Base-by-base conservation (phyloP, 495 filamentous ascomycete genomes). In the Aspergillus sclerotiicarbonarius region DNA sequence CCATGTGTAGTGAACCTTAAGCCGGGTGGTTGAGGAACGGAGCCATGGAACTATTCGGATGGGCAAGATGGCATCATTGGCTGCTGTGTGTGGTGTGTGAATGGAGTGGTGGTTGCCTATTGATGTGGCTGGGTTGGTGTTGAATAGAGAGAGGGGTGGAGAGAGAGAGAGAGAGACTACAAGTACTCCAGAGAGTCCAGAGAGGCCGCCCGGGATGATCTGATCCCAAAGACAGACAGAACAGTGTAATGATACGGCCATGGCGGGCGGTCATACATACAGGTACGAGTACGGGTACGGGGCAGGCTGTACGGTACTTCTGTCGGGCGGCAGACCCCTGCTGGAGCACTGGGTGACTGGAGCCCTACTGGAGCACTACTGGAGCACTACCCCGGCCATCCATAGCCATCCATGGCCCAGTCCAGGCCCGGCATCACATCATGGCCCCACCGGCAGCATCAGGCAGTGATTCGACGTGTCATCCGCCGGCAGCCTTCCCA, bases 371-470 rank as follows among this genome's bases (percentile, higher is more conserved):
- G 31, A 5, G 31, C 6, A 10, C 31, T 33, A 30, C 46, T 4
- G 48, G 31, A 20, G 47, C 47, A 31, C 25, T 50, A 50, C 47
- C 47, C 47, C 47, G 47, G 47, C 47, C 47, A 60, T 35, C 52
- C 51, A 58, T 62, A 50, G 61, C 46, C 61, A 60, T 29, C 52
- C 51, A 58, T 62, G 54, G 61, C 46, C 61, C 57, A 60, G 61
- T 58, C 62, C 62, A 60, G 57, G 56, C 61, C 61, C 57, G 46
- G 54, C 21, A 70, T 63, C 62, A 61, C 58, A 63, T 63, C 60
- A 63, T 61, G n/a, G 61, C 46, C 41, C 59, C 59, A 57, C 59
- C 48, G 20, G 21, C n/a, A 20, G 53, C 29, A 31, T 45, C 57
- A 54, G 51, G 48, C 54, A 37, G 19, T 56, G 58, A 64, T 64